Evolutionary conservation across 495 filamentous ascomycete species (phyloP).

Genomic region (Daldinia childiae): DNA sequence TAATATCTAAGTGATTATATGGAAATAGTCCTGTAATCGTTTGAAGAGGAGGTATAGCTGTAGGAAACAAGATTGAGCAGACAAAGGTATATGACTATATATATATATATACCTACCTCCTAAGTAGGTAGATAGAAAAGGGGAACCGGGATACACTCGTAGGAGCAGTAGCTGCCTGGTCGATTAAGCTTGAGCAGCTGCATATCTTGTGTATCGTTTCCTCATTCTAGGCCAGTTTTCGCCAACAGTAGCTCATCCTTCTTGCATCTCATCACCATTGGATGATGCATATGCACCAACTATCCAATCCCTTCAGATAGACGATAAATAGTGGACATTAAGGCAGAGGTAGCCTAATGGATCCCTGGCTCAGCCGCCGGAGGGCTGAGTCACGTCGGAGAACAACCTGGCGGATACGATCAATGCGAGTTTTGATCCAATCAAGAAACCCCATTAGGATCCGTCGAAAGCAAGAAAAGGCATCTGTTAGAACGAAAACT

Average conservation of each 20-base stretch:
- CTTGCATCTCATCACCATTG: neutral
- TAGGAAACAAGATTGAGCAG: neutral
- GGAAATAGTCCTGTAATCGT: neutral
- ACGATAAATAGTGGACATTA: neutral
- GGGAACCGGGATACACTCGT: neutral
- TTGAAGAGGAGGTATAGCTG: neutral
- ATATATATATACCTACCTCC: neutral
- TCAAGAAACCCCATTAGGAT: neutral
- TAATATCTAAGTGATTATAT: neutral
- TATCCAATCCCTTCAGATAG: neutral
- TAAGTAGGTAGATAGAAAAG: neutral
- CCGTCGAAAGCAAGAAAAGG: neutral
- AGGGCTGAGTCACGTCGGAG: constrained; percentile 27
- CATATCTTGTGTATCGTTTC: neutral
- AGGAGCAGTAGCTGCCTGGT: neutral
- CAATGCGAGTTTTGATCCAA: constrained; percentile 7
- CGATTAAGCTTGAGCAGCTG: neutral
- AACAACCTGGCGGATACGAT: constrained; percentile 4
- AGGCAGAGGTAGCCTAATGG: constrained; percentile 2
- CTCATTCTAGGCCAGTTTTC: neutral
- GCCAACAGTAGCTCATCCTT: neutral
- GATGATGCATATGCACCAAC: neutral
- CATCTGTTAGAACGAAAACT: neutral
- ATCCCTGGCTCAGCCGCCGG: constrained; percentile 6
- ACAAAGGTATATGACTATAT: neutral